Base-by-base conservation (phyloP, 2,329 filamentous ascomycete species). In the Calonectria honghensis region DNA sequence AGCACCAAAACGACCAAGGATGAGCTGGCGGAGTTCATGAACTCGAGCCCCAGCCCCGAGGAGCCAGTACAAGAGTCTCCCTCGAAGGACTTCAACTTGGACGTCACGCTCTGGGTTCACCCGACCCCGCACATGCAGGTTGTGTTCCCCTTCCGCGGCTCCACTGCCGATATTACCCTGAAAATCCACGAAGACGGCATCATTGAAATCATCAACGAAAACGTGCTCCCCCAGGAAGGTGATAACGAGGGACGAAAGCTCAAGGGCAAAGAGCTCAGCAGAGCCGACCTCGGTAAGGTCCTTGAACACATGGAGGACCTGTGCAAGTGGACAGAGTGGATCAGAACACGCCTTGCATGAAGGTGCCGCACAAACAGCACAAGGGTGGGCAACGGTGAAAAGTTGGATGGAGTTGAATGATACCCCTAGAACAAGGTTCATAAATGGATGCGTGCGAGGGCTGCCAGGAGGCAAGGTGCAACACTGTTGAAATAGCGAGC, bases 151-250 rank as follows among this genome's bases (percentile, higher is more conserved):
- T 89, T 91, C 78, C 83, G 83, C 45, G 76, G 83, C 20, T 83
- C 81, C 41, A 90, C 88, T 2, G 89, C 89, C 6, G 89, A 89
- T 73, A 84, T 94, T 31, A 88, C 88, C 32, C 79, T 94, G 16
- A 90, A 91, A 78, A 89, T 94, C 24, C 86, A 90, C 27, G 86
- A 89, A 45, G 92, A 93, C 71, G 93, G 90, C 6, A 86, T 89
- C 18, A 87, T 94, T 5, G 86, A 89, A 24, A 86, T 94, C 45
- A 84, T 88, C 4, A 88, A 90, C 31, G 91, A 94, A 78, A 93
- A 93, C 75, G 81, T 87, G 20, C 76, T 85, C 32, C 75, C 77
- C 48, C 72, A 68, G 20, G 71, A 75, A 4, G 76, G 73, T 1
- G 76, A 77, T 9, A 73, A 61, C 0, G 75, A 71, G n/a, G 68